Percentiles rank a stretch among this genome's conserved stretches.
Conservation (phyloP, 306 rosid genomes). For the Castanea sativa region DNA sequence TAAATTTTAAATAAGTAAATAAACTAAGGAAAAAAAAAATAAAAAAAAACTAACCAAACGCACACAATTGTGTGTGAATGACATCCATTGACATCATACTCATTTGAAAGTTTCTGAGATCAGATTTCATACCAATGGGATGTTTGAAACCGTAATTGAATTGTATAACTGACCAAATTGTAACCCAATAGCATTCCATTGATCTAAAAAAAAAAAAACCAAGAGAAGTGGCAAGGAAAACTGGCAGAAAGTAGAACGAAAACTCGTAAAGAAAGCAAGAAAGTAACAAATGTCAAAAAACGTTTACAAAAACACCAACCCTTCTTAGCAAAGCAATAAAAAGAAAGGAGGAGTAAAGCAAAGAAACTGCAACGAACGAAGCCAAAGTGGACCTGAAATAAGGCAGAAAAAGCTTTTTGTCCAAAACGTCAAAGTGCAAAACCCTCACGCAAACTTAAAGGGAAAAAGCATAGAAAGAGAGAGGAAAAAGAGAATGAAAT, state of each 20-base stretch:
- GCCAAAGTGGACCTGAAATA: slow-evolving; percentile 19
- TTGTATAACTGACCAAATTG: neutral
- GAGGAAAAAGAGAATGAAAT: neutral
- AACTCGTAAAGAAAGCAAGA: slow-evolving; percentile 24
- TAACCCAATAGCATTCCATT: neutral
- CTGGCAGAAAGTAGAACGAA: slow-evolving; percentile 21
- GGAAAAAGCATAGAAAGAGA: neutral
- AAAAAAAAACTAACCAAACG: no score
- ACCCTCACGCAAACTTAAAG: slow-evolving; percentile 54
- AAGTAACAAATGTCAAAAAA: slow-evolving; percentile 34
- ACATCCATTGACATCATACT: no score
- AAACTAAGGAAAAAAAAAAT: no score
- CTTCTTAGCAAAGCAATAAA: slow-evolving; percentile 23
- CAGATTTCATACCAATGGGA: no score
- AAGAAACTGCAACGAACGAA: slow-evolving; percentile 35
- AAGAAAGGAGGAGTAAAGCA: slow-evolving; percentile 25
- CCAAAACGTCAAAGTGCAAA: slow-evolving; percentile 49
- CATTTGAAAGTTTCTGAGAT: no score
- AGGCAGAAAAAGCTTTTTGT: slow-evolving; percentile 8
- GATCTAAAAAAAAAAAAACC: neutral
- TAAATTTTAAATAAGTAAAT: no score
- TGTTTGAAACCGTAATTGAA: neutral
- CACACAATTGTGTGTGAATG: no score
- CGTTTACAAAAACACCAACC: slow-evolving; percentile 12
- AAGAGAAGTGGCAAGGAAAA: neutral